Percentiles rank a stretch among this genome's conserved stretches.
Evolutionary conservation across 495 filamentous ascomycete species (phyloP).

Genomic region (Annulohypoxylon bovei): DNA sequence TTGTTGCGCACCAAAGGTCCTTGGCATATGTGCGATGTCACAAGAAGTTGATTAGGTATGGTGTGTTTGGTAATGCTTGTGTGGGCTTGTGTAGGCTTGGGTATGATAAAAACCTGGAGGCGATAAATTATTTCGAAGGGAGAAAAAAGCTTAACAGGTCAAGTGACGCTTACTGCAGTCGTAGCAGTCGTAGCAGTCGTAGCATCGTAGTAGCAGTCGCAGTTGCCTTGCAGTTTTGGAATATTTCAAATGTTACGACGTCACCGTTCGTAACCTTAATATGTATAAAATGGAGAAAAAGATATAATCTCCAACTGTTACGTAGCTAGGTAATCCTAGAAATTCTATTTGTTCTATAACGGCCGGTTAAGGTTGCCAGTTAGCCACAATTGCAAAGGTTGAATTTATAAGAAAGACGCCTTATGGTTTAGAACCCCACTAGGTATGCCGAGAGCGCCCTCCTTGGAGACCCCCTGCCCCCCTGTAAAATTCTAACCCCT

Average conservation of each 20-base stretch:
- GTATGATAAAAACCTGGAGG: constrained; percentile 18
- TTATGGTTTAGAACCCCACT: constrained; percentile 29
- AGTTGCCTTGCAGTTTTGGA: constrained; percentile 17
- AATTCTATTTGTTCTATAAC: constrained; percentile 16
- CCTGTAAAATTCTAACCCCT: constrained; percentile 43
- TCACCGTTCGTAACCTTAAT: constrained; percentile 26
- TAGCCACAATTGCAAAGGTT: not conserved
- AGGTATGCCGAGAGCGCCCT: constrained; percentile 38
- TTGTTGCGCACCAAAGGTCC: constrained; percentile 27
- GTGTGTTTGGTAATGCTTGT: constrained; percentile 27
- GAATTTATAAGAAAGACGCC: not conserved
- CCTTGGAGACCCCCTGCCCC: constrained; percentile 18
- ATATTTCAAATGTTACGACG: constrained; percentile 17
- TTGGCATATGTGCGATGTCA: constrained; percentile 44
- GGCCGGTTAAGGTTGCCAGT: constrained; percentile 23
- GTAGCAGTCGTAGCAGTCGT: not conserved
- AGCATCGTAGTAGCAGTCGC: not conserved
- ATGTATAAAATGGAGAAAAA: constrained; percentile 3
- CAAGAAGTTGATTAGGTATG: constrained; percentile 40
- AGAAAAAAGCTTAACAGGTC: constrained; percentile 36
- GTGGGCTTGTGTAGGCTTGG: constrained; percentile 6
- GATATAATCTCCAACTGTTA: not conserved
- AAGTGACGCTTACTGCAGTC: constrained; percentile 37
- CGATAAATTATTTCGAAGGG: constrained; percentile 20
- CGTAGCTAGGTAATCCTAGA: not conserved